phyloP scores from a whole-genome alignment of 805 yeast species.

The Yarrowia deformans region DNA sequence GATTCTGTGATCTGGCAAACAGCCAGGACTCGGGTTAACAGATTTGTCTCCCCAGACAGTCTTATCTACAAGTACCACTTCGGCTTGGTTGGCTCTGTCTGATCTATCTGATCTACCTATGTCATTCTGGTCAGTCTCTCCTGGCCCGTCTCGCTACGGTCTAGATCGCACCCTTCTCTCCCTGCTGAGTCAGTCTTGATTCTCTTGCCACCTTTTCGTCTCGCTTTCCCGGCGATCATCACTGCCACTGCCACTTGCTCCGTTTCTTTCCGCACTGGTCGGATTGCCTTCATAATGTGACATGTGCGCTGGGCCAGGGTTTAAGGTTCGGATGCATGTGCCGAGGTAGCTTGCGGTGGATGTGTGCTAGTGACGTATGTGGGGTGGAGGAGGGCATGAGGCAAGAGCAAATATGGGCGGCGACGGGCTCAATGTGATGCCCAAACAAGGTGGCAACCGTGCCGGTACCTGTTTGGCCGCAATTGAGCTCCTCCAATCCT shows the following conservation, averaged over 20 bases:
- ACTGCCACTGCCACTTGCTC: conserved; percentile 9
- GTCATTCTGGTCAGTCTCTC: no score
- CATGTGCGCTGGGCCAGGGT: conserved; percentile 12
- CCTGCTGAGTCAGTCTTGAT: conserved; percentile 1
- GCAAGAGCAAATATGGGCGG: no score
- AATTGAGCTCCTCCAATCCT: not conserved
- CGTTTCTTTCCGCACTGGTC: conserved; percentile 26
- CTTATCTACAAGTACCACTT: no score
- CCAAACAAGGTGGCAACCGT: not conserved
- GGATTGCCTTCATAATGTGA: conserved; percentile 30
- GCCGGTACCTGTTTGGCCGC: not conserved
- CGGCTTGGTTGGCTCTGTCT: no score
- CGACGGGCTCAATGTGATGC: no score
- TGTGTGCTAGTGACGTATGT: conserved; percentile 1
- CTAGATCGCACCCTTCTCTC: not conserved
- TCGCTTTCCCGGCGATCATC: conserved; percentile 24
- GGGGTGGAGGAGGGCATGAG: not conserved
- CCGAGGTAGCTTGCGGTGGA: conserved; percentile 23
- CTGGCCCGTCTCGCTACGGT: no score
- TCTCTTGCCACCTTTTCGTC: no score
- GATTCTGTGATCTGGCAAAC: not conserved
- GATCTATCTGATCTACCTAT: no score
- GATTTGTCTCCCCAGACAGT: no score
- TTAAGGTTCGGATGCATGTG: conserved; percentile 30
- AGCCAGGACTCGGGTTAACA: no score